Conservation (phyloP, 441 rosid genomes). For the Erysimum pusillum region DNA sequence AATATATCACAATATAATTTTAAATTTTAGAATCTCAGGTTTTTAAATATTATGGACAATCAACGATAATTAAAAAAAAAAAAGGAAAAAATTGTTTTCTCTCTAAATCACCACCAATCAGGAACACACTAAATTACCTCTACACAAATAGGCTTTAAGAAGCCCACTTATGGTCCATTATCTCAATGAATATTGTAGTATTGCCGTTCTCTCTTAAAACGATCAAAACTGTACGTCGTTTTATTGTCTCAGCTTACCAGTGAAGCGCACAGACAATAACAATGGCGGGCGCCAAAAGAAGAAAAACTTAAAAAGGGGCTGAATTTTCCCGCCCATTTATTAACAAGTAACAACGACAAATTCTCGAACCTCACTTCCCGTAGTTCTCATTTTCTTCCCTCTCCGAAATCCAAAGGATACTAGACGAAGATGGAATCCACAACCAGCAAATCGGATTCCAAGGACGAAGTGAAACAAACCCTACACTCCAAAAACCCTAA, state of each 20-base stretch:
- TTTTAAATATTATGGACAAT: no score
- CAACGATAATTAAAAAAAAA: no score
- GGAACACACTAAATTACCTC: not conserved
- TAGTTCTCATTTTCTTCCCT: constrained; percentile 7
- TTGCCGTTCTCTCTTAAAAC: constrained; percentile 22
- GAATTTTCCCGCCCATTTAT: constrained; percentile 41
- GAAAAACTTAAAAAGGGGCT: not conserved
- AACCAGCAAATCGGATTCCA: constrained; percentile 31
- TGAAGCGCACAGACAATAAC: not conserved
- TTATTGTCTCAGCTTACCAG: not conserved
- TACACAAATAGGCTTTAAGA: constrained; percentile 6
- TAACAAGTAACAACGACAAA: not conserved
- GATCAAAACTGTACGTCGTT: constrained; percentile 29
- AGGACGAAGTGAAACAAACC: constrained; percentile 41
- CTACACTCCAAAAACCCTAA: constrained; percentile 54
- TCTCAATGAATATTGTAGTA: not conserved
- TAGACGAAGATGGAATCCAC: constrained; percentile 44
- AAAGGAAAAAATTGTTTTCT: no score
- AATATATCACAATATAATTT: no score
- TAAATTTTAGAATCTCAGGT: no score
- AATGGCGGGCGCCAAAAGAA: constrained; percentile 37
- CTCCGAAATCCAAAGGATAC: constrained; percentile 3
- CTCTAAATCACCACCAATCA: no score
- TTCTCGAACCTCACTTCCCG: constrained; percentile 9
- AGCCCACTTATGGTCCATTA: constrained; percentile 14